These are phyloP conservation scores for Penicillium sp. DNA, from an alignment of 2,329 filamentous ascomycete genomes.

Conservation along the genomic window DNA sequence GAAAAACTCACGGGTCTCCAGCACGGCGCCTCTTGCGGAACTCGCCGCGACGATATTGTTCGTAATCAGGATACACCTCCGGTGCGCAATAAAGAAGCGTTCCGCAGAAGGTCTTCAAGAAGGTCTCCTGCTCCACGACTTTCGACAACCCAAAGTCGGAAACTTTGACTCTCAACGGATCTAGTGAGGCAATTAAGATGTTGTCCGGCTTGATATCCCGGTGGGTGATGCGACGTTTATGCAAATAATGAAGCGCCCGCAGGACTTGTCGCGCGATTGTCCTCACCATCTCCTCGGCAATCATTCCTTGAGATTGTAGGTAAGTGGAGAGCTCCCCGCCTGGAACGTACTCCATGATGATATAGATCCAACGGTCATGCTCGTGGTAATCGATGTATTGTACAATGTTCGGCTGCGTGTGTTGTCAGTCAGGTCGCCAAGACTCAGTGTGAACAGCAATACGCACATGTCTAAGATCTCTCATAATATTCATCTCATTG, in stretches of 20 bases:
- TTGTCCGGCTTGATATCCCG: constrained; percentile 99
- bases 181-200: constrained; percentile 71
- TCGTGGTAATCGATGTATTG: constrained; percentile 87
- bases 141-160: constrained; percentile 97
- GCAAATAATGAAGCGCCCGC: constrained; percentile 78
- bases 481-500: constrained; percentile 97
- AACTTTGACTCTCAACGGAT: constrained; percentile 79
- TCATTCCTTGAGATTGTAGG: constrained; percentile 57
- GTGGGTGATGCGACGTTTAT: constrained; percentile 85
- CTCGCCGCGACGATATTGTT: constrained; percentile 58
- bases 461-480: constrained; percentile 72
- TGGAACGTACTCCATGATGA: constrained; percentile 93
- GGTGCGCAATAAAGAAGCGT: constrained; percentile 94
- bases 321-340: constrained; percentile 77
- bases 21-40: constrained; percentile 62
- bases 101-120: constrained; percentile 92
- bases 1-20: constrained; percentile 42
- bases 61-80: constrained; percentile 85
- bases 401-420: constrained; percentile 72
- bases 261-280: constrained; percentile 66
- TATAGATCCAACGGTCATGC: constrained; percentile 75
- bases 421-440: constrained; percentile 10
- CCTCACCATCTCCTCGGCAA: constrained; percentile 67
- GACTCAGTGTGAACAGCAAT: not conserved
- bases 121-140: constrained; percentile 85